Evolutionary conservation across 78 protist genomes (phyloP).

Genomic region (Chrysochromulina tobinii): DNA sequence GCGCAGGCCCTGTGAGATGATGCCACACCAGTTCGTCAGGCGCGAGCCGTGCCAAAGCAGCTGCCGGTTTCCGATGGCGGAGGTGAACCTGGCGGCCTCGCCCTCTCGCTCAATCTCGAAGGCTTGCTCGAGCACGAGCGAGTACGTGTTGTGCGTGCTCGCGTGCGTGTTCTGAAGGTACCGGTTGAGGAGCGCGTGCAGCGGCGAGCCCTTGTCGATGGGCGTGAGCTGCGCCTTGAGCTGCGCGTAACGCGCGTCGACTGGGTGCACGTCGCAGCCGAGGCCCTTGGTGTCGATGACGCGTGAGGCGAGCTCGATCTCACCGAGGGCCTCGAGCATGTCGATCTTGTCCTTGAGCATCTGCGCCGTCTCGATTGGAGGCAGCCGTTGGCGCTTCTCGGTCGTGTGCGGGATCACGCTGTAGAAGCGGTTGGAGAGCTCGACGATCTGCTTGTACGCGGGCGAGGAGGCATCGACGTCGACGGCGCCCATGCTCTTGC

Average conservation of each 20-base stretch:
- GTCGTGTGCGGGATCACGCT: neutral
- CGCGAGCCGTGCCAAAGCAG: slow-evolving; percentile 91
- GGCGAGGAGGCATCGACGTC: neutral
- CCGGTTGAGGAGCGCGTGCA: neutral
- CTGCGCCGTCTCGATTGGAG: neutral
- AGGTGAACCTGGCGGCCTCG: slow-evolving; percentile 57
- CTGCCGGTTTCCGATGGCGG: slow-evolving; percentile 57
- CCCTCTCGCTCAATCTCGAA: slow-evolving; percentile 31
- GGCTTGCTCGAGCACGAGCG: slow-evolving; percentile 30
- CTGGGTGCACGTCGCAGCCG: neutral
- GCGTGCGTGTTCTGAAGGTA: slow-evolving; percentile 63
- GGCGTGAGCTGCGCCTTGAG: neutral
- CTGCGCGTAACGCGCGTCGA: neutral
- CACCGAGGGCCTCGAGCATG: slow-evolving; percentile 5
- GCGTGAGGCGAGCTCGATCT: slow-evolving; percentile 21
- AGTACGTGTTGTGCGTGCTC: slow-evolving; percentile 50
- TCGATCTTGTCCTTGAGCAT: neutral
- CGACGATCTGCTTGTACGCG: neutral
- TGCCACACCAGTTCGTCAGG: slow-evolving; percentile 78
- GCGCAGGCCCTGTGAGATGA: slow-evolving; percentile 72
- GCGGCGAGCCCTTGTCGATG: neutral
- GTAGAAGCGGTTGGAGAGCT: neutral
- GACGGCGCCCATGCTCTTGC: no score
- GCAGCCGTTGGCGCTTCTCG: neutral
- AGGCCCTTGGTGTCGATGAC: neutral